Conservation (phyloP, 2,329 filamentous ascomycete species). For the Fusarium subtropicale region DNA sequence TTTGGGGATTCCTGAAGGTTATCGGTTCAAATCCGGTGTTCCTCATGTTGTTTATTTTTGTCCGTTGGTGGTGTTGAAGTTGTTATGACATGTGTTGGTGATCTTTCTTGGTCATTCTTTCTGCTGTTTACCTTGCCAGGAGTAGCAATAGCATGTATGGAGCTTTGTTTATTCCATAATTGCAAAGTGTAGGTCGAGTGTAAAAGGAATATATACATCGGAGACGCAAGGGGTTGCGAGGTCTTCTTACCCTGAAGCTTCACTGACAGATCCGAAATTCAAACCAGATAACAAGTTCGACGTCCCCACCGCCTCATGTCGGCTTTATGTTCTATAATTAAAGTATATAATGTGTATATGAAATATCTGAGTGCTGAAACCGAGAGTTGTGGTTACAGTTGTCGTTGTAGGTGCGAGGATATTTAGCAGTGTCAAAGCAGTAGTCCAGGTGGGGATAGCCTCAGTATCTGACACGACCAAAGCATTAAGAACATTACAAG, state of each 20-base stretch:
- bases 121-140: too few species aligned
- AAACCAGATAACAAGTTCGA: neutral
- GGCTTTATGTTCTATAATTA: neutral
- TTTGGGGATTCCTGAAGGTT: conserved; percentile 21
- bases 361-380: neutral
- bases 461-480: neutral
- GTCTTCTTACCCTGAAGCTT: neutral
- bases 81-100: neutral
- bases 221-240: neutral
- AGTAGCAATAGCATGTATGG: neutral
- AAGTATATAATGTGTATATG: neutral
- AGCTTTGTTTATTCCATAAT: neutral
- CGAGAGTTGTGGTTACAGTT: neutral
- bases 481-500: neutral
- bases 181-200: neutral
- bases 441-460: neutral
- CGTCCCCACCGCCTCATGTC: accelerated
- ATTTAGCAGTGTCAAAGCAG: neutral
- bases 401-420: neutral
- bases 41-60: conserved; percentile 8
- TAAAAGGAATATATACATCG: neutral
- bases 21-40: conserved; percentile 25
- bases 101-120: too few species aligned
- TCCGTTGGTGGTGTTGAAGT: too few species aligned
- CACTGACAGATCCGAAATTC: neutral